phyloP scores from a whole-genome alignment of 495 filamentous ascomycete species.

The Sordaria brevicollis region DNA sequence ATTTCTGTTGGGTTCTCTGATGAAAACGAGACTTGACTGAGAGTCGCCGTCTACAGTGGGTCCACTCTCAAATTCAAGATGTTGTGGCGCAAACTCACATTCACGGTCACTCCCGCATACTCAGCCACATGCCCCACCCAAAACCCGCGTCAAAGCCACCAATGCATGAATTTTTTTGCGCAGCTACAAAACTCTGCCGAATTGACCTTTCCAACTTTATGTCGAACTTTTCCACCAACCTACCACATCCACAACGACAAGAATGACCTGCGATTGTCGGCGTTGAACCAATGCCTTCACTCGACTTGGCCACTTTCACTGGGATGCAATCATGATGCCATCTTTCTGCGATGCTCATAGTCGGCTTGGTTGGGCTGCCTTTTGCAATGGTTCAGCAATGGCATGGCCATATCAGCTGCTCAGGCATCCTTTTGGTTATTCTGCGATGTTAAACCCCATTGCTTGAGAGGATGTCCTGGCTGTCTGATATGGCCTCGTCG shows the following conservation, averaged over 20 bases:
- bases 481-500: not conserved
- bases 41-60: not conserved
- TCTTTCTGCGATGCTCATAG: not conserved
- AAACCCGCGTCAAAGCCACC: conserved; percentile 3
- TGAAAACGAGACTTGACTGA: not conserved
- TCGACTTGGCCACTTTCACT: not conserved
- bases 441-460: not conserved
- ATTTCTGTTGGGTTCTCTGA: not conserved
- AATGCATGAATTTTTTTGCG: not conserved
- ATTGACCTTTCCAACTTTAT: not conserved
- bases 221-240: not conserved
- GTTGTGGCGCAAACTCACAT: not conserved
- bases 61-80: not conserved
- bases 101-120: not conserved
- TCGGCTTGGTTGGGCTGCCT: not conserved
- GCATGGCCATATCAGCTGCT: not conserved
- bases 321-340: not conserved
- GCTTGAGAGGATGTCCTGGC: not conserved
- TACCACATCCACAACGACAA: not conserved
- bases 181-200: not conserved
- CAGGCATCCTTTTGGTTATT: not conserved
- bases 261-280: not conserved
- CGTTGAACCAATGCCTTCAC: not conserved
- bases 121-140: not conserved
- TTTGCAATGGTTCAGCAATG: not conserved